Evolutionary conservation across 768 basidiomycete genomes (phyloP).

Genomic region (Macrolepiota dolichaula): DNA sequence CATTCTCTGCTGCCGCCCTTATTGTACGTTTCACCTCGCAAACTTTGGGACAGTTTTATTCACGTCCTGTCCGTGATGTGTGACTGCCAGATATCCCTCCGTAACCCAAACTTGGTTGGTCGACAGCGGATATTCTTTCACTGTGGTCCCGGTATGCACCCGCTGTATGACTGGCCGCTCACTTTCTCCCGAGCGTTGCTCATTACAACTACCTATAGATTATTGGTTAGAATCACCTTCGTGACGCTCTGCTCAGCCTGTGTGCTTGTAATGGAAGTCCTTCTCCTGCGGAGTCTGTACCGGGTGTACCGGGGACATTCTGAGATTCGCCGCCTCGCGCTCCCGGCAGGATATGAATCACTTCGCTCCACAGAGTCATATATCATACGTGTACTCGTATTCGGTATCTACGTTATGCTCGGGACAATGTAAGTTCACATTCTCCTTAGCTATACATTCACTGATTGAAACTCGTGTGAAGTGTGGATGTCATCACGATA

Average conservation of each 20-base stretch:
- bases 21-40: conserved; percentile 16
- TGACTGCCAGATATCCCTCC: conserved; percentile 19
- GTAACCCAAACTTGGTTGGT: conserved; percentile 25
- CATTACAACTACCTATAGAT: not conserved
- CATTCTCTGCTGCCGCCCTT: conserved; percentile 26
- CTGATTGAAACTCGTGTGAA: conserved; percentile 7
- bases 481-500: conserved; percentile 25
- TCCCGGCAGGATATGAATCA: conserved; percentile 17
- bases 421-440: conserved; percentile 25
- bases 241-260: conserved; percentile 19
- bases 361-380: conserved; percentile 21
- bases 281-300: conserved; percentile 10
- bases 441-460: not conserved
- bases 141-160: conserved; percentile 22
- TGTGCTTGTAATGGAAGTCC: not conserved
- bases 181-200: conserved; percentile 4
- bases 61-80: not conserved
- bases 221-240: conserved; percentile 21
- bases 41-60: not conserved
- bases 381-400: conserved; percentile 28
- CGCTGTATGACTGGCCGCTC: conserved; percentile 18
- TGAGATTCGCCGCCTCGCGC: conserved; percentile 17
- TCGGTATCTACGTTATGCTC: conserved; percentile 28
- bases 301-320: conserved; percentile 28
- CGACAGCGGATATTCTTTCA: conserved; percentile 24